Percentiles rank a stretch among this genome's conserved stretches.
These are phyloP conservation scores for Eremothecium sinecaudum DNA, from an alignment of 1,139 yeast genomes.

Conservation along the genomic window DNA sequence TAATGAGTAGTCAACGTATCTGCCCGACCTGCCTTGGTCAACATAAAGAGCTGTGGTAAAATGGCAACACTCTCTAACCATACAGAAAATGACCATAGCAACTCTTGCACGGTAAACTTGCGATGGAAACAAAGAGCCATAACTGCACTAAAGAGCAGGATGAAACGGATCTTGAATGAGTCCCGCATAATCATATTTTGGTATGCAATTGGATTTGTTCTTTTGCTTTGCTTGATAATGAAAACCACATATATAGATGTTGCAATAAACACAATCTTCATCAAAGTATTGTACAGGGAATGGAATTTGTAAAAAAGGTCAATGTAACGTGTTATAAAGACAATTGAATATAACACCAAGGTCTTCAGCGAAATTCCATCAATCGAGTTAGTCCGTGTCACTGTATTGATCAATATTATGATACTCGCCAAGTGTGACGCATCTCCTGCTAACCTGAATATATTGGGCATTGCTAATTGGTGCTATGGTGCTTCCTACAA, in stretches of 20 bases:
- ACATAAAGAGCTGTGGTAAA: slow-evolving; percentile 81
- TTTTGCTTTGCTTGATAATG: slow-evolving; percentile 42
- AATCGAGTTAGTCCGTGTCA: slow-evolving; percentile 55
- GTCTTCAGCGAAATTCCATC: slow-evolving; percentile 86
- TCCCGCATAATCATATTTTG: slow-evolving; percentile 55
- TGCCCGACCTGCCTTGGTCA: slow-evolving; percentile 86
- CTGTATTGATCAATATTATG: slow-evolving; percentile 62
- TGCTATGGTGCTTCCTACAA: no score
- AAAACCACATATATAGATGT: slow-evolving; percentile 70
- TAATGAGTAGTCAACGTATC: slow-evolving; percentile 83
- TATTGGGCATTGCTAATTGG: slow-evolving; percentile 35
- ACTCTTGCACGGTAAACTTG: slow-evolving; percentile 51
- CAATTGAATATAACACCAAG: slow-evolving; percentile 68
- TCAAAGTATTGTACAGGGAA: slow-evolving; percentile 64
- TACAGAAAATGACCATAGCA: slow-evolving; percentile 65
- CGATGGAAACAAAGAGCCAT: slow-evolving; percentile 58
- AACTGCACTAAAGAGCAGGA: slow-evolving; percentile 54
- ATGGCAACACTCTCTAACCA: slow-evolving; percentile 92
- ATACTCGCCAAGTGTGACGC: slow-evolving; percentile 76
- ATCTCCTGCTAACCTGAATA: slow-evolving; percentile 58
- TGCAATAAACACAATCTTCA: slow-evolving; percentile 73
- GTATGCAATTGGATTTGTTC: slow-evolving; percentile 43
- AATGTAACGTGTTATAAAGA: slow-evolving; percentile 70
- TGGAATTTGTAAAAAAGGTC: slow-evolving; percentile 46
- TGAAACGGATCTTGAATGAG: slow-evolving; percentile 65